Evolutionary conservation across 768 basidiomycete species (phyloP).

Genomic region (Mycena belliarum): DNA sequence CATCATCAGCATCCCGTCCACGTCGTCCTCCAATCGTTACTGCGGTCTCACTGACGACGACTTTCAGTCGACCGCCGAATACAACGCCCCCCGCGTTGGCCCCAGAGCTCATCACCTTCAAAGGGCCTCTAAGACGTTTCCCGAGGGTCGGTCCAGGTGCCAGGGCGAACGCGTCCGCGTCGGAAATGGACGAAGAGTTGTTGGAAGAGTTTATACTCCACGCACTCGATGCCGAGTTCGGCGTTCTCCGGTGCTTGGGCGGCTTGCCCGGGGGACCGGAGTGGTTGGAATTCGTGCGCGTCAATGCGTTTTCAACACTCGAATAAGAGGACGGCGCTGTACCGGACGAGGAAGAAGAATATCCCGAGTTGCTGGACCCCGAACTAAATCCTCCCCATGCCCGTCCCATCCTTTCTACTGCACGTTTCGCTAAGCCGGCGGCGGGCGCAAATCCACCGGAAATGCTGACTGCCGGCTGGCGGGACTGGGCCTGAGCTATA

Average conservation of each 20-base stretch:
- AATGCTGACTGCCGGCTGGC: conserved; percentile 76
- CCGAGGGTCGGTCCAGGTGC: conserved; percentile 56
- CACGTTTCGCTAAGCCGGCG: conserved; percentile 73
- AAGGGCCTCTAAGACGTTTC: conserved; percentile 53
- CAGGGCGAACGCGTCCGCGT: conserved; percentile 46
- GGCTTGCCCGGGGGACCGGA: conserved; percentile 35
- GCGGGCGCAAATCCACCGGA: conserved; percentile 67
- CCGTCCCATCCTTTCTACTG: conserved; percentile 75
- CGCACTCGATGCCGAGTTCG: conserved; percentile 60
- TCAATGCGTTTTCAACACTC: conserved; percentile 33
- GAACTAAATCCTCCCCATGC: conserved; percentile 54
- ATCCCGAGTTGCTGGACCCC: conserved; percentile 42
- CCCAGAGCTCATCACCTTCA: conserved; percentile 36
- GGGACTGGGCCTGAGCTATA: conserved; percentile 31
- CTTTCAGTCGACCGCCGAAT: conserved; percentile 62
- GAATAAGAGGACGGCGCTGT: conserved; percentile 42
- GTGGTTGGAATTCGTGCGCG: conserved; percentile 42
- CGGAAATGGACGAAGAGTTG: conserved; percentile 45
- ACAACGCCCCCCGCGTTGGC: conserved; percentile 53
- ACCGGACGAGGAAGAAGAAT: conserved; percentile 50
- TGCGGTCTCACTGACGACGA: conserved; percentile 59
- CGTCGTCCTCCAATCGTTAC: conserved; percentile 33
- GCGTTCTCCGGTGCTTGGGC: conserved; percentile 52
- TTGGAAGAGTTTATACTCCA: conserved; percentile 54
- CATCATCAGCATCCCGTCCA: conserved; percentile 20